A percentile compares a stretch with the other conserved stretches of the same genome.
Conservation (phyloP, 768 basidiomycete species). For the Boletus coccyginus region DNA sequence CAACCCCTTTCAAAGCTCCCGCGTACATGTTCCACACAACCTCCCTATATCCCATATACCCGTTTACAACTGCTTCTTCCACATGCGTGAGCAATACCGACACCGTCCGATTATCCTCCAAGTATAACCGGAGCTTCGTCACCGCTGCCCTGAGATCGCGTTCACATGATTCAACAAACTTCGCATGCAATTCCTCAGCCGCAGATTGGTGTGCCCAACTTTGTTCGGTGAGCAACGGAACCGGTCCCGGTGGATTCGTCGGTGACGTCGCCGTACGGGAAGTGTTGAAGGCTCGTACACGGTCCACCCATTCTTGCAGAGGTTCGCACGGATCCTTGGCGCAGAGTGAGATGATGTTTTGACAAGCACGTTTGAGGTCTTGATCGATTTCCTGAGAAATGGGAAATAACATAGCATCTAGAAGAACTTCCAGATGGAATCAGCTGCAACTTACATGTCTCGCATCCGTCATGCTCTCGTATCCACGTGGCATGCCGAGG, state of each 20-base stretch:
- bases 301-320: slow-evolving; percentile 61
- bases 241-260: slow-evolving; percentile 11
- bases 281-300: slow-evolving; percentile 37
- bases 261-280: slow-evolving; percentile 22
- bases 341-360: slow-evolving; percentile 71
- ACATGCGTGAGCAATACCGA: slow-evolving; percentile 75
- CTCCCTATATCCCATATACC: slow-evolving; percentile 73
- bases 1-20: slow-evolving; percentile 31
- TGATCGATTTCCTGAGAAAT: slow-evolving; percentile 76
- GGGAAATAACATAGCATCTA: not conserved
- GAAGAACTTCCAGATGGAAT: not conserved
- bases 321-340: slow-evolving; percentile 56
- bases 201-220: slow-evolving; percentile 51
- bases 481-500: slow-evolving; percentile 59
- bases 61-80: slow-evolving; percentile 69
- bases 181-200: slow-evolving; percentile 47
- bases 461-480: slow-evolving; percentile 66
- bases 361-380: slow-evolving; percentile 81
- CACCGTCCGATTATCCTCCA: slow-evolving; percentile 79
- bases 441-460: slow-evolving; percentile 52
- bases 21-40: slow-evolving; percentile 50
- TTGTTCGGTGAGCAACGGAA: slow-evolving; percentile 36
- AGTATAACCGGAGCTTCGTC: slow-evolving; percentile 65
- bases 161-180: slow-evolving; percentile 55
- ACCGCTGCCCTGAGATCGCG: slow-evolving; percentile 55